A percentile compares a stretch with the other conserved stretches of the same genome.
These are phyloP conservation scores for Neurospora crassa DNA, from an alignment of 2,329 filamentous ascomycete species.

Conservation along the genomic window DNA sequence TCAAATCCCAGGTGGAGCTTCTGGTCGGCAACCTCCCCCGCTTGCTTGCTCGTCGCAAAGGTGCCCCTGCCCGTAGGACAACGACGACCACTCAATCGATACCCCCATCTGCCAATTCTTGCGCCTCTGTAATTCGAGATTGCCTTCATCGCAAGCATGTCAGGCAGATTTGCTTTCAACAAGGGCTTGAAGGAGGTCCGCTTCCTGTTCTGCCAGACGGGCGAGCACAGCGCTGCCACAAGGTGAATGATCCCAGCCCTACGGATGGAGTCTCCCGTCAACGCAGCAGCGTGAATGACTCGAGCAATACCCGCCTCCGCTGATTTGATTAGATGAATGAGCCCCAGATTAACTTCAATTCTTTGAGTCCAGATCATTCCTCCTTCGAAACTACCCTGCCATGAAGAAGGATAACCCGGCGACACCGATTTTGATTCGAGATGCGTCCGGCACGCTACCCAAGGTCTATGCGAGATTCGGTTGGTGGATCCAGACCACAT, in stretches of 20 bases:
- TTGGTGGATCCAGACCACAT: conserved; percentile 30
- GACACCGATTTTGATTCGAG: conserved; percentile 88
- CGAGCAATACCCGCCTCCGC: background rate
- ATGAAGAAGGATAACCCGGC: conserved; percentile 99
- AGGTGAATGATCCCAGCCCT: conserved; percentile 48
- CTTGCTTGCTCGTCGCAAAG: background rate
- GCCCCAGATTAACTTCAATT: background rate
- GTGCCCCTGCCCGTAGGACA: background rate
- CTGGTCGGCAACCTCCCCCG: background rate
- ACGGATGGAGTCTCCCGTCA: conserved; percentile 2
- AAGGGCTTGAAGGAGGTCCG: conserved; percentile 88
- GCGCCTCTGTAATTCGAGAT: background rate
- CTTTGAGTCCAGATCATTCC: conserved; percentile 60
- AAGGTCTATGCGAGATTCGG: conserved; percentile 90
- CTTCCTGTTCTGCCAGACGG: conserved; percentile 94
- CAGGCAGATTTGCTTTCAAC: conserved; percentile 84
- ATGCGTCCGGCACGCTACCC: conserved; percentile 76
- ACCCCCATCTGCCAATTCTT: background rate
- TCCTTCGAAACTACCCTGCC: conserved; percentile 83
- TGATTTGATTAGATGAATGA: background rate
- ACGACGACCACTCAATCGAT: background rate
- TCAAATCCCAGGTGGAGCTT: background rate
- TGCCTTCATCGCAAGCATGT: conserved; percentile 46
- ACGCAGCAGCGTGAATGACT: background rate
- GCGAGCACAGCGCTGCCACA: conserved; percentile 78